Conservation (phyloP, 2,329 filamentous ascomycete species). For the Triangularia verruculosa region DNA sequence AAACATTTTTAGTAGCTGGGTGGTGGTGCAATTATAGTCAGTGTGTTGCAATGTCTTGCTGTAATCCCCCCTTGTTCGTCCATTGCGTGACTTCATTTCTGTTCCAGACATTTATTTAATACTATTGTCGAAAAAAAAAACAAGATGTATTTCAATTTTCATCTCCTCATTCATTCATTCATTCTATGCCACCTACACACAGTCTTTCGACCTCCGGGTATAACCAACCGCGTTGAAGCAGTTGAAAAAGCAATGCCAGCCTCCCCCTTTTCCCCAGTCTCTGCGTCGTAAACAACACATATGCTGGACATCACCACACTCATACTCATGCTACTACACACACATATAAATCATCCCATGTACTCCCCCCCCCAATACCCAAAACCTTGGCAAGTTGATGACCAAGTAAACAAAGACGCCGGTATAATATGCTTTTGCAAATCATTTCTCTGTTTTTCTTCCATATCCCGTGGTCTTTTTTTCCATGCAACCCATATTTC, state of each 20-base stretch:
- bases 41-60: no score
- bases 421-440: constrained; percentile 34
- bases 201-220: no score
- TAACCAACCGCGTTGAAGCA: constrained; percentile 42
- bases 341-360: background rate
- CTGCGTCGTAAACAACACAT: constrained; percentile 25
- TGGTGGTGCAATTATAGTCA: no score
- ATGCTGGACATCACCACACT: constrained; percentile 23
- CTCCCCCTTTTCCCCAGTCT: constrained; percentile 6
- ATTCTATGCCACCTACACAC: no score
- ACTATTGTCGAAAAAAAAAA: constrained; percentile 8
- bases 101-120: no score
- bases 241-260: constrained; percentile 20
- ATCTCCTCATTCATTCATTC: no score
- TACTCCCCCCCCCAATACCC: constrained; percentile 14
- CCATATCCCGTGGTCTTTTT: constrained; percentile 23
- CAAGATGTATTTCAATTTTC: background rate
- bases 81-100: no score
- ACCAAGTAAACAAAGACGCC: constrained; percentile 32
- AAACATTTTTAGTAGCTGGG: no score
- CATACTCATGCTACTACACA: background rate
- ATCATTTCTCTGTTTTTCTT: constrained; percentile 19
- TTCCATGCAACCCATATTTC: constrained; percentile 22
- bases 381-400: constrained; percentile 29
- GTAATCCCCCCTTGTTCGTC: no score